Percentiles rank a stretch among this genome's conserved stretches.
These are phyloP conservation scores for Coemansia sp. DNA, from an alignment of 192 early-diverging fungal species.

Conservation along the genomic window DNA sequence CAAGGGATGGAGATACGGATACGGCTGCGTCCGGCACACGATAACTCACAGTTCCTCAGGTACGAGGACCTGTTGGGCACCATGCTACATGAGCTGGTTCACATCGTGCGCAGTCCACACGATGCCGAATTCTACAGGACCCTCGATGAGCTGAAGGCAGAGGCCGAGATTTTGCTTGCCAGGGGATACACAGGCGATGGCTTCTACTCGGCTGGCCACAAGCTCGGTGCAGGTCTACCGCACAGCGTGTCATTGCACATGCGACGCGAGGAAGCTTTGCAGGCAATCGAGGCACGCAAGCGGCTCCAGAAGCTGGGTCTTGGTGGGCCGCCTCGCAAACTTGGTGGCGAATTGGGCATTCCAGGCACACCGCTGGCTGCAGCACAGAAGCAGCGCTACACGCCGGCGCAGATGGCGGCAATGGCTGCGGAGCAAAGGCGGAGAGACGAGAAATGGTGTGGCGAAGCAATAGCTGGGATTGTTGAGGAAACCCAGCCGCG, in stretches of 20 bases:
- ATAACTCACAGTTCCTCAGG: constrained; percentile 20
- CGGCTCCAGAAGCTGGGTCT: constrained; percentile 6
- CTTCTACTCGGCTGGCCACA: constrained; percentile 29
- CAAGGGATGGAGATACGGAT: constrained; percentile 40
- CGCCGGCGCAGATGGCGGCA: constrained; percentile 47
- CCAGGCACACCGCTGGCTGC: not conserved
- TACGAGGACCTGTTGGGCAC: constrained; percentile 45
- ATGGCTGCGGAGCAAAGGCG: constrained; percentile 34
- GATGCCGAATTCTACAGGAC: constrained; percentile 34
- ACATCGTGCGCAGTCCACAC: constrained; percentile 40
- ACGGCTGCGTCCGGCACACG: constrained; percentile 29
- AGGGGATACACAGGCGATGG: constrained; percentile 45
- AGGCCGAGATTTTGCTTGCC: constrained; percentile 33
- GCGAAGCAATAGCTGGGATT: constrained; percentile 14
- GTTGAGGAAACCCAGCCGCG: constrained; percentile 8
- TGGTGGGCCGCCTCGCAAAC: constrained; percentile 19
- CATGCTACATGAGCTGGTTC: constrained; percentile 53
- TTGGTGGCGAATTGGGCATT: constrained; percentile 3
- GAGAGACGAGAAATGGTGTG: constrained; percentile 45
- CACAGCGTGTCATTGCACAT: constrained; percentile 25
- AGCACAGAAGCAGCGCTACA: not conserved
- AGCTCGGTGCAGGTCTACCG: constrained; percentile 22
- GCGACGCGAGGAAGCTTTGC: constrained; percentile 14
- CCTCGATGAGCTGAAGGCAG: constrained; percentile 32
- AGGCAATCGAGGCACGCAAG: constrained; percentile 20